Base-by-base conservation (phyloP, 164 flowering plant genomes). In the Vitis cinerea region DNA sequence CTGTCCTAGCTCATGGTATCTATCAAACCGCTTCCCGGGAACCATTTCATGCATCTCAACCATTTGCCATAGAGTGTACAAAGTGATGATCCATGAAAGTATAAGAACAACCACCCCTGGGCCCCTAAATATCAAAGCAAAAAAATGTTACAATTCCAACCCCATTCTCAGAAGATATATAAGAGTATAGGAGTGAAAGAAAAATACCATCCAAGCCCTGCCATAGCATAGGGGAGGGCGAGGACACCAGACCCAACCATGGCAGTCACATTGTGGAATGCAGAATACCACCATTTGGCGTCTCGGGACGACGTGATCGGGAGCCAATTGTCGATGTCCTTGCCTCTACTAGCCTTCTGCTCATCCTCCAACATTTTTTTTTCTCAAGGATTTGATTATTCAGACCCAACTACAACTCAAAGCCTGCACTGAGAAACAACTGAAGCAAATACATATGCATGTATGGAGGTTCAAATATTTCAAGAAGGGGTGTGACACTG, bases 21-120 rank as follows among this genome's bases (percentile, higher is more conserved):
- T 68, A 44, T 83, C 89, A 12, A 85, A 82, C 9, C 87, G 59
- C 76, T 74, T 82, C 4, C 87, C 89, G 0, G 89, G 85, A 6
- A 82, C 83, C 78, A 83, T 80, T 69, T 85, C 89, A 13, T 85
- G 89, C 89, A 85, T 83, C 77, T 85, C 83, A 13, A 85, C 89
- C 87, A 85, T 85, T 77, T 85, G 87, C 89, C 89, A 85, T 5
- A 85, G 74, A 0, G 89, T 85, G 77, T 82, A 85, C 10, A 85
- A 60, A 0, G 89, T 85, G 53, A 85, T 81, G 9, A 85, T 15
- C 87, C 87, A 85, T 63, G 89, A 85, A 60, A 82, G 9, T 9
- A 82, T n/a, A 14, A 85, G 66, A 0, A 82, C 31, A 0, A 62
- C 66, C n/a, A 82, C 67, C 2, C 89, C 87, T 15, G 87, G 85